Conservation (phyloP, 805 yeast species). For the Spathaspora girioi region DNA sequence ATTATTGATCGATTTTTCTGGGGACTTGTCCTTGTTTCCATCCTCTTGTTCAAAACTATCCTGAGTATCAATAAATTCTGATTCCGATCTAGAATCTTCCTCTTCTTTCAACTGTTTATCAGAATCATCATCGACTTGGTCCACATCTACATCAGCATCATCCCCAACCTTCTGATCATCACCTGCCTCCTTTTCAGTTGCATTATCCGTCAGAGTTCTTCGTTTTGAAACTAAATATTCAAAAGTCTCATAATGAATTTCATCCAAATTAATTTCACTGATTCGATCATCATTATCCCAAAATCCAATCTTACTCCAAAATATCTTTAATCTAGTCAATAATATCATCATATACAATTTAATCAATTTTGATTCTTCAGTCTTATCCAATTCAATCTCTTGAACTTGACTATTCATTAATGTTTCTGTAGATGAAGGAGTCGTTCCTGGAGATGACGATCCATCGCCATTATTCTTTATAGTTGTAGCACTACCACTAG, state of each 20-base stretch:
- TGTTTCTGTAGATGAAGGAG: background rate
- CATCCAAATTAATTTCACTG: conserved; percentile 24
- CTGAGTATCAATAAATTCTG: background rate
- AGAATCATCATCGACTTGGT: background rate
- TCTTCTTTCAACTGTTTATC: background rate
- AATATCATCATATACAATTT: conserved; percentile 50
- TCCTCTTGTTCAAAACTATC: background rate
- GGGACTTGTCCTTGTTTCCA: background rate
- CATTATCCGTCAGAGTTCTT: background rate
- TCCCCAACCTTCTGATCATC: background rate
- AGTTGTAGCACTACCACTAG: background rate
- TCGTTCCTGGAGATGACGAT: background rate
- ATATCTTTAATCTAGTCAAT: conserved; percentile 66
- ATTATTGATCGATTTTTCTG: background rate
- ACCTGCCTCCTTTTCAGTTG: background rate
- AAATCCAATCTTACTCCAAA: conserved; percentile 80
- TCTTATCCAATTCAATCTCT: conserved; percentile 10
- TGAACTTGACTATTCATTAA: conserved; percentile 9
- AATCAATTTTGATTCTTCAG: conserved; percentile 32
- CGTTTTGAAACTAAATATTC: conserved; percentile 3
- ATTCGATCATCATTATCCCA: conserved; percentile 55
- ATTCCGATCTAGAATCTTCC: background rate
- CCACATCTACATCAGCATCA: background rate
- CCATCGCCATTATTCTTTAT: background rate
- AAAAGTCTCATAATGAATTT: conserved; percentile 18